Evolutionary conservation across 805 yeast genomes (phyloP), one percentile per base, ranked within the genome.

Genomic region (Yarrowia bubula): DNA sequence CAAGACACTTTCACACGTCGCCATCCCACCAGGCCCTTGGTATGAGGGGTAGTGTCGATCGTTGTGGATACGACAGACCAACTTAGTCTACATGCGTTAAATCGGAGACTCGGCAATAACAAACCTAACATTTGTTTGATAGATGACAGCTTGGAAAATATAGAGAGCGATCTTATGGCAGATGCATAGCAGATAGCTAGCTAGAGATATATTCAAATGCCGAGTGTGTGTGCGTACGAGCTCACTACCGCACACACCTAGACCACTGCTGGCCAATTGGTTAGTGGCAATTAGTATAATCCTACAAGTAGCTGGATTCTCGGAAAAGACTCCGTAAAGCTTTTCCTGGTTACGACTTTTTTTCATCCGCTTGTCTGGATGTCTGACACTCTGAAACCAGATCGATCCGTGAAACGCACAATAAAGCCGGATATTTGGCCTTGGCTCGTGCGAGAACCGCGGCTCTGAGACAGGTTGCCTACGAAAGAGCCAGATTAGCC

Each of bases 91-190:
- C 37, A n/a, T 51, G 58, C 43, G 58, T 37, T 37, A 37, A 22
- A 51, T 51, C 58, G 58, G 58, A 51, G 58, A 37, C 58, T 51
- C 58, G 58, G 58, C 58, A 51, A 51, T 51, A 51, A 51, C 38
- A 51, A 37, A 22, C 28, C 28, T 22, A 22, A 22, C 28, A 22
- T 22, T 22, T 22, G 28, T 22, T 22, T 22, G 28, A 22, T 22
- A 22, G 28, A 22, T 22, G 28, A 22, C 28, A 22, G 28, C n/a
- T n/a, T 22, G 28, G 28, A 5, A 22, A 22, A 22, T 22, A 22
- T 3, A 22, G 28, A 22, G 28, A 22, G 28, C 4, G 28, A 22
- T 22, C 28, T 22, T 22, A 5, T 22, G 28, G 28, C 28, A 22
- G 28, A 22, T 22, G 28, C 28, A 22, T 22, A 22, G n/a, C n/a